These are phyloP conservation scores for Hymenotorrendiella dingleyae DNA, from an alignment of 2,329 filamentous ascomycete species.

Conservation along the genomic window DNA sequence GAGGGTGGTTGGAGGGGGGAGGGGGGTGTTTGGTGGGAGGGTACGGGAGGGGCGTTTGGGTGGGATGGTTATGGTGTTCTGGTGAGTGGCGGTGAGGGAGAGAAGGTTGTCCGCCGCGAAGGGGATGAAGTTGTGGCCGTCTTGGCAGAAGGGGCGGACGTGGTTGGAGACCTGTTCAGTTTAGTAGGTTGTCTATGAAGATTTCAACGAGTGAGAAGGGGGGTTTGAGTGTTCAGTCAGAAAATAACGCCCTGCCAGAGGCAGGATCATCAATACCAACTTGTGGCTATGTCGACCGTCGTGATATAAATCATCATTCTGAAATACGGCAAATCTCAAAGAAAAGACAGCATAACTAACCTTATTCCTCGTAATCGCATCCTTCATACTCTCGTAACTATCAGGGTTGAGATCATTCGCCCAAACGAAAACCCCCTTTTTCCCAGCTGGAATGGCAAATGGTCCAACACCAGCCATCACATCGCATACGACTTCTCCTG, in stretches of 20 bases:
- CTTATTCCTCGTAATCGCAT: conserved; percentile 74
- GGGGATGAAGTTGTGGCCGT: conserved; percentile 77
- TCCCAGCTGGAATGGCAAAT: conserved; percentile 87
- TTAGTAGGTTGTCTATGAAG: neutral
- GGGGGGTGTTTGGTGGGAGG: conserved; percentile 25
- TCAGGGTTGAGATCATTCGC: conserved; percentile 97
- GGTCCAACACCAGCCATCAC: conserved; percentile 97
- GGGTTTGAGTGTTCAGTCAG: conserved; percentile 5
- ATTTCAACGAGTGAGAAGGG: neutral
- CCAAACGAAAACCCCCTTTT: conserved; percentile 86
- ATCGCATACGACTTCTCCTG: conserved; percentile 87
- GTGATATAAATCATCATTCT: conserved; percentile 20
- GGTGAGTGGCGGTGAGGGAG: conserved; percentile 40
- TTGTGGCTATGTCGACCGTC: conserved; percentile 20
- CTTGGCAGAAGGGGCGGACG: conserved; percentile 73
- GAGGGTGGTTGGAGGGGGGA: conserved; percentile 36
- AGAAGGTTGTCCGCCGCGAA: conserved; percentile 58
- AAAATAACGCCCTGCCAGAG: conserved; percentile 17
- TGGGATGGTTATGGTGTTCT: conserved; percentile 48
- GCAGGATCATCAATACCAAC: conserved; percentile 15
- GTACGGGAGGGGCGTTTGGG: conserved; percentile 34
- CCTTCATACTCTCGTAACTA: conserved; percentile 65
- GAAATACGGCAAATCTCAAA: neutral
- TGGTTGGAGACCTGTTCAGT: conserved; percentile 51
- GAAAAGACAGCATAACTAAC: conserved; percentile 36